Conservation (phyloP, 352 stramenopile genomes). For the Pythium scleroteichum region DNA sequence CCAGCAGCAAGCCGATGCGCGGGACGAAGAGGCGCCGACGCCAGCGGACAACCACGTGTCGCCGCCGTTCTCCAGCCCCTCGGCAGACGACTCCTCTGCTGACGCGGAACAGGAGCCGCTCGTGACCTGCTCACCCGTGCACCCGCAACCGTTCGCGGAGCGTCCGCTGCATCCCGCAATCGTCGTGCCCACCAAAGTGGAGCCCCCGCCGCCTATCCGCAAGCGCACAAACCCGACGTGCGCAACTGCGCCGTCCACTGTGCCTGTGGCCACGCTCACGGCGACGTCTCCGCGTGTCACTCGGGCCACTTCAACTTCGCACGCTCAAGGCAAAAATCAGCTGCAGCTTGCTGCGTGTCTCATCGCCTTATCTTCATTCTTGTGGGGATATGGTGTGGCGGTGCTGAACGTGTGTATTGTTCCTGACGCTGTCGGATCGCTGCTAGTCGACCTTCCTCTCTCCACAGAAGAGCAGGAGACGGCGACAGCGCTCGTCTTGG, state of each 20-base stretch:
- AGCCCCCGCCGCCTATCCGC: conserved; percentile 11
- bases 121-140: conserved; percentile 6
- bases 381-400: conserved; percentile 71
- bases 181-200: conserved; percentile 16
- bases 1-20: neutral
- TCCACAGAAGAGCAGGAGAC: conserved; percentile 70
- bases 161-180: conserved; percentile 21
- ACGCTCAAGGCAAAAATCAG: conserved; percentile 22
- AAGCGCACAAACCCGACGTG: conserved; percentile 24
- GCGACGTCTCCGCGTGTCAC: neutral
- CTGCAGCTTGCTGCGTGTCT: conserved; percentile 58
- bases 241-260: conserved; percentile 11
- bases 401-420: conserved; percentile 85
- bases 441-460: conserved; percentile 75
- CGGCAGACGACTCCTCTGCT: neutral
- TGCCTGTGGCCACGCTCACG: conserved; percentile 17
- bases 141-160: conserved; percentile 21
- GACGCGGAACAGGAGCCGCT: neutral
- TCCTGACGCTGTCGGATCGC: conserved; percentile 61
- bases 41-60: conserved; percentile 5
- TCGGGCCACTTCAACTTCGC: neutral
- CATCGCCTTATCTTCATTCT: conserved; percentile 75
- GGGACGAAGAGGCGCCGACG: neutral
- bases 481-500: conserved; percentile 70
- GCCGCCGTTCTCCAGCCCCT: neutral